A percentile compares a stretch with the other conserved stretches of the same genome.
Evolutionary conservation across 2,329 filamentous ascomycete genomes (phyloP).

Genomic region (Penicillium sp.): DNA sequence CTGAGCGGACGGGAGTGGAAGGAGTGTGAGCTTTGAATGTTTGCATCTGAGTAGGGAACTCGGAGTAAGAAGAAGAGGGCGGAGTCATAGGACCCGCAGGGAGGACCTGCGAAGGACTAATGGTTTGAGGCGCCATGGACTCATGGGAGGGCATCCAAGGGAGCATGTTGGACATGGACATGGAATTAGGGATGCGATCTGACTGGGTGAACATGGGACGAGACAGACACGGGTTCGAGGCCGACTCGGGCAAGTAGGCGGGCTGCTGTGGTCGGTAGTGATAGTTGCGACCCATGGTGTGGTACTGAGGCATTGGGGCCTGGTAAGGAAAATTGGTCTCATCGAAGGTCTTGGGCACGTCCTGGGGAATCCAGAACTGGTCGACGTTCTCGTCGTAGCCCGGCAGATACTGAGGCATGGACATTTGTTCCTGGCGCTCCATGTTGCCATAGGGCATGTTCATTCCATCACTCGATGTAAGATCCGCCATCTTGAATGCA

Average conservation of each 20-base stretch:
- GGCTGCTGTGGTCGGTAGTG: constrained; percentile 32
- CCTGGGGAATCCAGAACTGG: constrained; percentile 36
- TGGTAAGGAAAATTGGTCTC: constrained; percentile 32
- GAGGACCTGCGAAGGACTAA: constrained; percentile 35
- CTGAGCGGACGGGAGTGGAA: constrained; percentile 34
- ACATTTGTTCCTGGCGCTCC: constrained; percentile 34
- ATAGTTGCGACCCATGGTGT: constrained; percentile 33
- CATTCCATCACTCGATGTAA: constrained; percentile 32
- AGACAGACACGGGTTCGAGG: constrained; percentile 38
- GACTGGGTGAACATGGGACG: constrained; percentile 38
- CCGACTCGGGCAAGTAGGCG: constrained; percentile 36
- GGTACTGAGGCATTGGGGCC: constrained; percentile 34
- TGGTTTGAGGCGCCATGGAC: constrained; percentile 35
- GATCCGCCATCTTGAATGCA: constrained; percentile 35
- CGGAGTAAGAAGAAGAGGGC: constrained; percentile 37
- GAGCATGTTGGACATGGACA: constrained; percentile 38
- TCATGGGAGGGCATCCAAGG: constrained; percentile 35
- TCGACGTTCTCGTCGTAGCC: constrained; percentile 38
- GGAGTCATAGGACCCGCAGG: constrained; percentile 33
- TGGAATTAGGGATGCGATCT: constrained; percentile 33
- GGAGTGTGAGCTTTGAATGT: constrained; percentile 37
- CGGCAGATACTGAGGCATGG: constrained; percentile 35
- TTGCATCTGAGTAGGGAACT: constrained; percentile 33
- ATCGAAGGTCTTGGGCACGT: constrained; percentile 36
- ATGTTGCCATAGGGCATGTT: constrained; percentile 31